These are phyloP conservation scores for Pythium insidiosum DNA, from an alignment of 352 stramenopile genomes.

Conservation along the genomic window DNA sequence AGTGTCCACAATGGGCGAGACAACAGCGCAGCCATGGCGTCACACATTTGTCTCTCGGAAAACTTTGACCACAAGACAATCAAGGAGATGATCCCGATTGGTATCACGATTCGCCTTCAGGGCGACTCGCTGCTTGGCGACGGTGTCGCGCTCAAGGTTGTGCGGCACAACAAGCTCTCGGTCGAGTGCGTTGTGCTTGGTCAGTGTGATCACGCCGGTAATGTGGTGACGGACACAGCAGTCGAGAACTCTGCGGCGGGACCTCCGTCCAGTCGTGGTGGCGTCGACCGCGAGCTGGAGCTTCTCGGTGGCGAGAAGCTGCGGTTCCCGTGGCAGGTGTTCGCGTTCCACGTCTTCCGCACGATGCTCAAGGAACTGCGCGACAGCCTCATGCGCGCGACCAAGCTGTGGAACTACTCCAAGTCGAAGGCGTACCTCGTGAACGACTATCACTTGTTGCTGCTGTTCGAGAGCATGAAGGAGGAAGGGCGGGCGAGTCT, in stretches of 20 bases:
- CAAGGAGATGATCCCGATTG: constrained; percentile 84
- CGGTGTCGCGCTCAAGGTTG: constrained; percentile 64
- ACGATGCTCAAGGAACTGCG: constrained; percentile 70
- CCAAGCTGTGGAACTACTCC: constrained; percentile 80
- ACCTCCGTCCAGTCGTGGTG: no score
- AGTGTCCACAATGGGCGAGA: constrained; percentile 23
- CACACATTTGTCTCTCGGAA: constrained; percentile 78
- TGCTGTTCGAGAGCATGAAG: constrained; percentile 73
- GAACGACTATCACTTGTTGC: constrained; percentile 73
- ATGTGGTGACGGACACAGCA: constrained; percentile 18
- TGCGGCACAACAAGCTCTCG: constrained; percentile 78
- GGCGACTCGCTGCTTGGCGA: constrained; percentile 74
- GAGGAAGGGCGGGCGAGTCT: constrained; percentile 65
- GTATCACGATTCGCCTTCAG: constrained; percentile 73
- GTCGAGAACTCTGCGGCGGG: no score
- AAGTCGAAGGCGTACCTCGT: constrained; percentile 71
- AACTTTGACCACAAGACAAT: constrained; percentile 89
- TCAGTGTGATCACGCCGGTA: constrained; percentile 18
- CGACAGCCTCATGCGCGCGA: constrained; percentile 59
- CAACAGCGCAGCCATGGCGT: constrained; percentile 48
- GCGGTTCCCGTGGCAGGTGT: constrained; percentile 63
- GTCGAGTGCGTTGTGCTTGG: constrained; percentile 79
- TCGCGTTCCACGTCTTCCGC: constrained; percentile 64
- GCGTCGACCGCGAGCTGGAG: constrained; percentile 43
- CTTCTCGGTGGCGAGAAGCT: constrained; percentile 80